Evolutionary conservation across 352 stramenopile genomes (phyloP), one percentile per base, ranked within the genome.

Genomic region (Discostella stelligera): DNA sequence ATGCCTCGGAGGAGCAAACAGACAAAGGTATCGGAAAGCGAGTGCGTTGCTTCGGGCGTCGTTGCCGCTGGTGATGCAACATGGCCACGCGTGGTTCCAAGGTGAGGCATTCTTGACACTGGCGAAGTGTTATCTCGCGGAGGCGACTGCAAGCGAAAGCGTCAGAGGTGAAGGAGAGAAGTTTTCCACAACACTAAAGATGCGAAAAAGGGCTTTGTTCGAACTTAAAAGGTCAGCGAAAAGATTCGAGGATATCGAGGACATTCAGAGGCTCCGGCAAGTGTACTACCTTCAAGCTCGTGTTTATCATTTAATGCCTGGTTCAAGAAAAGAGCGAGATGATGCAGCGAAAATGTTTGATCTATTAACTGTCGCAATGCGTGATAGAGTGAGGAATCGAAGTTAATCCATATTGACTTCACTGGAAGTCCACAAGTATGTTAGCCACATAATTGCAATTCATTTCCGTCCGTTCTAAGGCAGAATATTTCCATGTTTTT

Each of bases 31-130:
- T 20, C 67, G 71, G 13, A 79, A 77, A 21, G 89, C 87, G 13
- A 46, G 87, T 59, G 64, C 84, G 14, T 68, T 92, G 37, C 39
- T 92, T 2, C 77, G 84, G 27, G 71, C 69, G 14, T 49, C 54
- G 2, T 65, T 91, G 30, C 82, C 87, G 18, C 71, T 76, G 1
- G 50, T 93, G 18, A 71, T 90, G 54, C 79, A 91, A 72, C 73
- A 86, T 55, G 84, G 66, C 49, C 79, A 91, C 69, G 55, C 87
- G 23, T 85, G 66, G 52, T 84, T 85, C 53, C 79, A 89, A 37
- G 87, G 60, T 0, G 76, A 93, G 41, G 85, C 82, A 52, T 88
- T 65, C 30, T 72, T 92, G 53, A 90, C 80, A 23, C 56, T 92
- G 16, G 75, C 84, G 1, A 90, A 90, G 46, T 84, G 76, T 25